A percentile compares a stretch with the other conserved stretches of the same genome.
Evolutionary conservation across 495 filamentous ascomycete genomes (phyloP).

Genomic region (Lindgomyces ingoldianus): DNA sequence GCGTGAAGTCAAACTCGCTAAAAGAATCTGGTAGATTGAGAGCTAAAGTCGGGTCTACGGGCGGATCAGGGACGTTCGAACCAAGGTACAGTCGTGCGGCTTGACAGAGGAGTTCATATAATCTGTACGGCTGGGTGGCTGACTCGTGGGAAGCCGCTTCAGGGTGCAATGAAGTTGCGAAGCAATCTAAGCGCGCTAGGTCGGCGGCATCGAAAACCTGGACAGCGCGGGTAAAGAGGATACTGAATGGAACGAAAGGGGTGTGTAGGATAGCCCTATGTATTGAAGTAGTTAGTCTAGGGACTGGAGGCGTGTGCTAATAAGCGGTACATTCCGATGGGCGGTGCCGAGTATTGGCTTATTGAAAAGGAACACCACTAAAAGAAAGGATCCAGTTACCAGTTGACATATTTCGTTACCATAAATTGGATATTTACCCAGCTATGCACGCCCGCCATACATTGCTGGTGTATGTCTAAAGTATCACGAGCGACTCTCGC

Average conservation of each 20-base stretch:
- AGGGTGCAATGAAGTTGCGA: conserved; percentile 29
- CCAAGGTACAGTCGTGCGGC: conserved; percentile 37
- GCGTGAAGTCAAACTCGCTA: background rate
- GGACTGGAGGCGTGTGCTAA: too few species aligned
- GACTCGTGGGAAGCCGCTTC: conserved; percentile 15
- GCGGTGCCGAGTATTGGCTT: too few species aligned
- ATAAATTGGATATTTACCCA: conserved; percentile 35
- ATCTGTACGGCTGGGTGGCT: conserved; percentile 36
- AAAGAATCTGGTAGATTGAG: background rate
- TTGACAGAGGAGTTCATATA: conserved; percentile 39
- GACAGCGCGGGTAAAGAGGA: conserved; percentile 39
- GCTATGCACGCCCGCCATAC: conserved; percentile 27
- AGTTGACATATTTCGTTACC: conserved; percentile 38
- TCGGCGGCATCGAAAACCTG: conserved; percentile 35
- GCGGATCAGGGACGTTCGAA: background rate
- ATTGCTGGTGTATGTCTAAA: conserved; percentile 39
- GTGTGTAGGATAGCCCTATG: conserved; percentile 37
- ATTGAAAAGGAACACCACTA: too few species aligned
- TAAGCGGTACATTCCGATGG: too few species aligned
- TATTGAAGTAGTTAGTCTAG: too few species aligned
- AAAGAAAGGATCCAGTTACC: conserved; percentile 26
- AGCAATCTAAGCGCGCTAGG: conserved; percentile 34
- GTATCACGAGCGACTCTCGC: conserved; percentile 36
- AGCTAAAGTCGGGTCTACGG: background rate
- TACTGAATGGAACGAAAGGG: conserved; percentile 41